Evolutionary conservation across 129 eudicot species (phyloP), one percentile per base, ranked within the genome.

Genomic region (Kitagawia praeruptora): DNA sequence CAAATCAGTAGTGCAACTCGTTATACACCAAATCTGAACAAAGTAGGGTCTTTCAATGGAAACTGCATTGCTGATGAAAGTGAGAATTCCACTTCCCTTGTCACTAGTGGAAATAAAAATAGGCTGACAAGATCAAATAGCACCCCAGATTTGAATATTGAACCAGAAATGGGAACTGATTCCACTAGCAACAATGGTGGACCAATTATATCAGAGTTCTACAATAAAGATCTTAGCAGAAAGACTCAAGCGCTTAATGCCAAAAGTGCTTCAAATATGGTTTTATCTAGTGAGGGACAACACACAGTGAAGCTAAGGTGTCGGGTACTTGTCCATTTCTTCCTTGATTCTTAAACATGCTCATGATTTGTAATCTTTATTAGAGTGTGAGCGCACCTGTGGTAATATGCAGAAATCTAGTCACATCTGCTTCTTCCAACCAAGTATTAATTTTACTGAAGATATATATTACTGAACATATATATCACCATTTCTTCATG

Each of bases 281-380:
- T 87, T 44, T 44, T 84, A 46, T 91, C 80, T 9, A 82, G 79
- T 75, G 97, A 87, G 76, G 97, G 95, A 69, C 72, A 83, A 76
- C 88, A 83, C 44, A 71, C 75, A 74, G 86, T 90, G 21, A 96
- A 89, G 96, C 93, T 96, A 23, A 92, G 78, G 86, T 92, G 99
- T 77, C 94, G 96, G 90, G 99, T 96, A 86, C 37, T 83, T 70
- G 69, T 64, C 54, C 73, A 54, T 67, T 47, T 82, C 54, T 42
- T 18, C 19, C 80, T 61, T 51, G n/a, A 44, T 80, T 37, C 14
- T 27, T 53, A 14, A 1, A 45, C 31, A 9, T 77, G 75, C 27
- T 45, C 8, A 58, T 53, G 42, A 23, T 45, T 54, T 37, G 34
- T 70, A 37, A 10, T 70, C 44, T 12, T 14, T 41, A 23, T 19